phyloP scores from a whole-genome alignment of 208 protist genomes.

The Trypanosoma scelopori region DNA sequence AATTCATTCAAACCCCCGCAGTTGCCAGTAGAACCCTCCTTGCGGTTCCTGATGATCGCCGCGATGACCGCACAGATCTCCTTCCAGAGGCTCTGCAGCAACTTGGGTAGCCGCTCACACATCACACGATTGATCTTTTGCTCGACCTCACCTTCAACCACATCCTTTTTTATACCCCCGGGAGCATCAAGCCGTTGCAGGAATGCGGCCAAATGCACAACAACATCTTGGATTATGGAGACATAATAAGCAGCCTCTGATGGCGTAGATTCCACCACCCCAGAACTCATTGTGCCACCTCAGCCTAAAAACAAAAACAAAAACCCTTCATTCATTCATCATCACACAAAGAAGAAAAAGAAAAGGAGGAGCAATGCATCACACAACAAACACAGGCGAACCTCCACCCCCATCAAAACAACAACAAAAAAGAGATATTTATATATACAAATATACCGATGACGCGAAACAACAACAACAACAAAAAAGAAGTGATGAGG shows the following conservation, averaged over 20 bases:
- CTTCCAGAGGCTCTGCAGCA: constrained; percentile 17
- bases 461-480: too few species aligned
- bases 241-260: constrained; percentile 16
- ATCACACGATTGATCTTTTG: constrained; percentile 2
- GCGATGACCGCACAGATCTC: constrained; percentile 6
- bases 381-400: too few species aligned
- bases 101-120: constrained; percentile 13
- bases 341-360: constrained; percentile 4
- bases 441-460: too few species aligned
- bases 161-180: background rate
- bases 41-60: background rate
- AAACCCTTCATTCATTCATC: too few species aligned
- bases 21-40: background rate
- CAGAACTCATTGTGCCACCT: background rate
- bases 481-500: too few species aligned
- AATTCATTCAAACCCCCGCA: background rate
- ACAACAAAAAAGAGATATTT: too few species aligned
- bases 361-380: background rate
- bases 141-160: background rate
- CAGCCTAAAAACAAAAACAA: too few species aligned
- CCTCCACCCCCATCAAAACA: too few species aligned
- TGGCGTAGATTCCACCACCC: background rate
- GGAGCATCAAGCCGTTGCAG: background rate
- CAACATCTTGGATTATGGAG: constrained; percentile 1
- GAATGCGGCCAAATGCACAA: background rate